Percentiles rank a stretch among this genome's conserved stretches.
Conservation (phyloP, 495 filamentous ascomycete genomes). For the Trichoderma erinaceum region DNA sequence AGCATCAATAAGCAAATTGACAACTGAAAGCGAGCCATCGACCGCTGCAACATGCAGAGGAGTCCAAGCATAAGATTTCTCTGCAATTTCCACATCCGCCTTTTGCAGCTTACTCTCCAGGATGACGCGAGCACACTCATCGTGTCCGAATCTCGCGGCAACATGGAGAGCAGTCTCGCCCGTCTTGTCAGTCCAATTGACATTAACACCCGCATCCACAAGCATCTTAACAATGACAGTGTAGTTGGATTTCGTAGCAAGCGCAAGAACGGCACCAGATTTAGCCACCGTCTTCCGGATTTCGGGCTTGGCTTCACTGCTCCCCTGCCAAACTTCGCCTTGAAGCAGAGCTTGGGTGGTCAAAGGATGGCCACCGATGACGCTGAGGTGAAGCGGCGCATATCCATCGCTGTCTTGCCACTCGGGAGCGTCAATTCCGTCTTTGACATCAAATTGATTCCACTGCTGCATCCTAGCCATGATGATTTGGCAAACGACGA, state of each 20-base stretch:
- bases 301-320: slow-evolving; percentile 50
- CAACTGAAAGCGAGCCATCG: slow-evolving; percentile 69
- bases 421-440: slow-evolving; percentile 73
- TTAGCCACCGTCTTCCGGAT: slow-evolving; percentile 65
- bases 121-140: slow-evolving; percentile 68
- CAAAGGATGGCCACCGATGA: slow-evolving; percentile 81
- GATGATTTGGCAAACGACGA: slow-evolving; percentile 77
- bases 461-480: slow-evolving; percentile 84
- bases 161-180: slow-evolving; percentile 93
- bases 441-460: slow-evolving; percentile 74
- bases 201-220: slow-evolving; percentile 84
- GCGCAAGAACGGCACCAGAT: slow-evolving; percentile 81
- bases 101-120: slow-evolving; percentile 64
- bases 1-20: slow-evolving; percentile 62
- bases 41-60: slow-evolving; percentile 88
- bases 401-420: slow-evolving; percentile 94
- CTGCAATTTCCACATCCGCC: slow-evolving; percentile 67
- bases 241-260: slow-evolving; percentile 83
- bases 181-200: slow-evolving; percentile 87
- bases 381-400: slow-evolving; percentile 84
- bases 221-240: slow-evolving; percentile 74
- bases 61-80: slow-evolving; percentile 88
- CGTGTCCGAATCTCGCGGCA: slow-evolving; percentile 82
- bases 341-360: slow-evolving; percentile 76
- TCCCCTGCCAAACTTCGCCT: slow-evolving; percentile 66